Base-by-base conservation (phyloP, 2,329 filamentous ascomycete genomes). In the Coniochaeta hoffmannii region DNA sequence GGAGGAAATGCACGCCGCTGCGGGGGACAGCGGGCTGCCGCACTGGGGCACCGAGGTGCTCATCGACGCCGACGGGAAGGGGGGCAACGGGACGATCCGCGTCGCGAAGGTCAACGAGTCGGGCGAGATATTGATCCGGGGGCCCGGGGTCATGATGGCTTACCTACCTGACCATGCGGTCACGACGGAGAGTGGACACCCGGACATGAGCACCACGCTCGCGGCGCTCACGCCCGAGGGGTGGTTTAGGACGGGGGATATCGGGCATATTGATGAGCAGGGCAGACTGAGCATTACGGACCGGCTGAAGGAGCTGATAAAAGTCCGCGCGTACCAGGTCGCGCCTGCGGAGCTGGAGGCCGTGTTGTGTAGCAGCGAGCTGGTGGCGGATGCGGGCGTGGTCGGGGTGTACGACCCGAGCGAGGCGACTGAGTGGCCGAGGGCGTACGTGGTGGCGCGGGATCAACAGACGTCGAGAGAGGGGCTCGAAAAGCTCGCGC, bases 211-310 rank as follows among this genome's bases (percentile, higher is more conserved):
- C 31, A 63, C 67, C 14, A 74, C 72, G 0, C 52, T 52, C 1
- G 71, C 73, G 15, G 68, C 71, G 1, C 59, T 75, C 19, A 75
- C 73, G 9, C 55, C 63, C 5, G 86, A 88, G 57, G 81, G 85
- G 1, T 90, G 86, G 85, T 74, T 90, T 60, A 83, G 82, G 63
- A 89, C 86, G 1, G 87, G 87, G 1, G 88, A 90, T 63, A 80
- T 90, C 38, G 84, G 62, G 32, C 57, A 60, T 19, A 50, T 65
- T 28, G 76, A 83, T 60, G 66, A 75, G 17, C 63, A 77, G 1
- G 80, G 79, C 34, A 74, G 76, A 60, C 77, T 89, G 62, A 80
- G 80, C 63, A 86, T 90, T 55, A 84, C 89, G 12, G 87, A 90
- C 65, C 78, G 87, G 32, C 83, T 84, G 67, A 90, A 91, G 75